Percentiles rank a stretch among this genome's conserved stretches.
Conservation (phyloP, 768 basidiomycete genomes). For the Tephrocybe rancida region DNA sequence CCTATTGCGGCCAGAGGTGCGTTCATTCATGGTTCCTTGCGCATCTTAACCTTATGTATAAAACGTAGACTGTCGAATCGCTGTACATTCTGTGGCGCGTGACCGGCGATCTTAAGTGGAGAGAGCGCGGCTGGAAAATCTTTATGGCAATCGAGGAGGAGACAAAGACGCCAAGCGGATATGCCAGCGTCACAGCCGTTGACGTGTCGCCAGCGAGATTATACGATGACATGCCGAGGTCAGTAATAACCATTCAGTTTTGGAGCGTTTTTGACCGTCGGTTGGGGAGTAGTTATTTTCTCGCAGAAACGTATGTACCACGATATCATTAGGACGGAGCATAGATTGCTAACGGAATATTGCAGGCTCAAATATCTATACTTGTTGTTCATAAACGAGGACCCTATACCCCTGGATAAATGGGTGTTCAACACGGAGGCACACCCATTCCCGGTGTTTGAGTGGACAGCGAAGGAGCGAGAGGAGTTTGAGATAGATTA, state of each 20-base stretch:
- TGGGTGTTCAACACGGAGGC: conserved; percentile 75
- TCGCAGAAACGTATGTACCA: conserved; percentile 46
- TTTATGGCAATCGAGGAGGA: conserved; percentile 67
- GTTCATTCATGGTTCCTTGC: conserved; percentile 17
- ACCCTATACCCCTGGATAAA: conserved; percentile 55
- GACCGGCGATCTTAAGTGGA: conserved; percentile 70
- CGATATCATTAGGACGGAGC: not conserved
- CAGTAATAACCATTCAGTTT: conserved; percentile 21
- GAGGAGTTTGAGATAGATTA: conserved; percentile 38
- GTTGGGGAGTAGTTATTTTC: conserved; percentile 37
- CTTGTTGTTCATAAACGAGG: conserved; percentile 66
- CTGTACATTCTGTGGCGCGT: conserved; percentile 72
- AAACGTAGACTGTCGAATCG: conserved; percentile 72
- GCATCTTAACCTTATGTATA: conserved; percentile 2
- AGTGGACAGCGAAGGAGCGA: conserved; percentile 60
- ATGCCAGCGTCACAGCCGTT: conserved; percentile 57
- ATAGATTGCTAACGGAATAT: conserved; percentile 1
- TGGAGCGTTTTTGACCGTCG: not conserved
- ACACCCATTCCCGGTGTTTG: conserved; percentile 75
- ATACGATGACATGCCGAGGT: conserved; percentile 78
- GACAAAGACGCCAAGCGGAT: conserved; percentile 61
- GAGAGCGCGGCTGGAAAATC: conserved; percentile 70
- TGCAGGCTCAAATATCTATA: conserved; percentile 72
- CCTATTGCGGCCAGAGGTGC: conserved; percentile 71
- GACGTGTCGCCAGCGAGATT: conserved; percentile 38